Evolutionary conservation across 768 basidiomycete species (phyloP).

Genomic region (Mycena vitilis): DNA sequence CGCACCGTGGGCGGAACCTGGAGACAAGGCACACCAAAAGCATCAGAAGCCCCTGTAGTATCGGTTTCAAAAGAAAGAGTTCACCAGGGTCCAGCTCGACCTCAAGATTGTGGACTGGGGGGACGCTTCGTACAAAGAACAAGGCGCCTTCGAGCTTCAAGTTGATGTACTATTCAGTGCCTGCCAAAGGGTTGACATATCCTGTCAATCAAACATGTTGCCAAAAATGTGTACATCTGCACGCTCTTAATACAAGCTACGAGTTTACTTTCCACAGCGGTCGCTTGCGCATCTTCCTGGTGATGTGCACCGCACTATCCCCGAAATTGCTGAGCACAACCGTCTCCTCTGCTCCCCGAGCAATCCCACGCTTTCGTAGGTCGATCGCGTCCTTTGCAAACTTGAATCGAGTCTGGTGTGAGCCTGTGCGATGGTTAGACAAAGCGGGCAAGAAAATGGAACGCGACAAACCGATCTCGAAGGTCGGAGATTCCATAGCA

Average conservation of each 20-base stretch:
- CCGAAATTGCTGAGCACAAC: conserved; percentile 81
- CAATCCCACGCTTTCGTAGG: conserved; percentile 81
- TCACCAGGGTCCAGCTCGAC: no score
- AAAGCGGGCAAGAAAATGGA: conserved; percentile 29
- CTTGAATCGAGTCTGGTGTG: conserved; percentile 89
- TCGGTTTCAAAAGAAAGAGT: no score
- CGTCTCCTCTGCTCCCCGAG: conserved; percentile 86
- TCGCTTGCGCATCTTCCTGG: conserved; percentile 86
- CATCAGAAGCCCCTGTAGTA: not conserved
- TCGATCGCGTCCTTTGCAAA: conserved; percentile 94
- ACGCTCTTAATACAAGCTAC: conserved; percentile 48
- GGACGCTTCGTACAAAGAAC: no score
- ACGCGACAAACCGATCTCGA: conserved; percentile 74
- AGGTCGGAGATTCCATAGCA: conserved; percentile 81
- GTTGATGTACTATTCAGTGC: no score
- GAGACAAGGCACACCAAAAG: not conserved
- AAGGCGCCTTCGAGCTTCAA: no score
- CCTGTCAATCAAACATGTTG: conserved; percentile 32
- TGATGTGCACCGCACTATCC: conserved; percentile 86
- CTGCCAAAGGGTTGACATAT: conserved; percentile 23
- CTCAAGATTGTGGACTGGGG: no score
- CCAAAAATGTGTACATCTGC: conserved; percentile 25
- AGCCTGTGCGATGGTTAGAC: conserved; percentile 58
- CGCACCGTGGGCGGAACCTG: no score
- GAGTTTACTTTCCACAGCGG: conserved; percentile 87